A percentile compares a stretch with the other conserved stretches of the same genome.
Conservation (phyloP, 202 grass and related monocot genomes). For the Cymbopogon flexuosus region DNA sequence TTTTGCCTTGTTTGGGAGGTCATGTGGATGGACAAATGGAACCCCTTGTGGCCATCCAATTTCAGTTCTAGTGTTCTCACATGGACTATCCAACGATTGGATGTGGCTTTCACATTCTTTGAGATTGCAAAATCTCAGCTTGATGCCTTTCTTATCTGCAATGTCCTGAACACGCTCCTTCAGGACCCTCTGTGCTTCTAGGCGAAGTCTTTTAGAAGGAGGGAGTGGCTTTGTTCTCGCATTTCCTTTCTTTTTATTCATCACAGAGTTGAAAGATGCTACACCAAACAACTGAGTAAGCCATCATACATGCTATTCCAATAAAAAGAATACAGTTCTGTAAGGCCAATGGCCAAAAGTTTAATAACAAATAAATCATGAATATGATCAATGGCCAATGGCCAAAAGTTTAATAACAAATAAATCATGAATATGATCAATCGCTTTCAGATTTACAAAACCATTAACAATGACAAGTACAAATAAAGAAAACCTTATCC, state of each 20-base stretch:
- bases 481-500: neutral
- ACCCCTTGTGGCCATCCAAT: slow-evolving; percentile 83
- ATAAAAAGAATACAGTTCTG: neutral
- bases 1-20: slow-evolving; percentile 90
- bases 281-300: slow-evolving; percentile 40
- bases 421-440: slow-evolving; percentile 4
- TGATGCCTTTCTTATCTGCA: slow-evolving; percentile 80
- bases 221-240: slow-evolving; percentile 61
- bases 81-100: slow-evolving; percentile 45
- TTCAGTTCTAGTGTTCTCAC: slow-evolving; percentile 50
- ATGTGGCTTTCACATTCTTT: slow-evolving; percentile 77
- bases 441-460: neutral
- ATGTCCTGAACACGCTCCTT: slow-evolving; percentile 88
- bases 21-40: slow-evolving; percentile 96
- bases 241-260: slow-evolving; percentile 59
- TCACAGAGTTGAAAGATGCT: slow-evolving; percentile 46
- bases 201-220: slow-evolving; percentile 80
- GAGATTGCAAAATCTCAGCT: slow-evolving; percentile 78
- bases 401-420: neutral
- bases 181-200: slow-evolving; percentile 85
- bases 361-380: neutral
- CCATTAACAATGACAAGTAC: neutral
- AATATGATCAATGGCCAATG: neutral
- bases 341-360: neutral
- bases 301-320: neutral